These are phyloP conservation scores for Protomyces lactucae-debilis DNA, from an alignment of 1,139 yeast species.

Conservation along the genomic window DNA sequence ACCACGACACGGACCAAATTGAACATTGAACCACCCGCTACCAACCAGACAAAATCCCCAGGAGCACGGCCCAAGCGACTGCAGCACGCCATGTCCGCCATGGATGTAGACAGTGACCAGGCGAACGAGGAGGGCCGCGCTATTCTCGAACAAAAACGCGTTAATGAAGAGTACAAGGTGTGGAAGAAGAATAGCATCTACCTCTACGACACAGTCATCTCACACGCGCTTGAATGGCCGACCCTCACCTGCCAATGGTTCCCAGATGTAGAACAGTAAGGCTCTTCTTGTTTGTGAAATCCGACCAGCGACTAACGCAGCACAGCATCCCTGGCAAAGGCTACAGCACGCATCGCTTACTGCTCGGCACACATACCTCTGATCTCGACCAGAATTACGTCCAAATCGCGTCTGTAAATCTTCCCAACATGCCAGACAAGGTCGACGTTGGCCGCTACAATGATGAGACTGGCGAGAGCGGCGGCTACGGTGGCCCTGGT, in stretches of 20 bases:
- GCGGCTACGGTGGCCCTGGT: conserved; percentile 36
- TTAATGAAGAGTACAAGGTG: conserved; percentile 21
- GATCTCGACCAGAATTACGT: conserved; percentile 73
- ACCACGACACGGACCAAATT: too few relatives aligned
- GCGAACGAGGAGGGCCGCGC: conserved; percentile 15
- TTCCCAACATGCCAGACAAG: conserved; percentile 47
- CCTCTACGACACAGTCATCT: conserved; percentile 70
- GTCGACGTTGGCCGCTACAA: conserved; percentile 40
- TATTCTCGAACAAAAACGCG: conserved; percentile 6
- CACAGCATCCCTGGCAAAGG: conserved; percentile 32
- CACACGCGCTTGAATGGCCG: conserved; percentile 64
- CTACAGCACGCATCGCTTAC: conserved; percentile 42
- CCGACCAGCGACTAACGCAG: not conserved
- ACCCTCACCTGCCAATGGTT: conserved; percentile 45
- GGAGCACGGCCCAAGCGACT: too few relatives aligned
- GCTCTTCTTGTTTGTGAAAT: not conserved
- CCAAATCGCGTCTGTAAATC: conserved; percentile 65
- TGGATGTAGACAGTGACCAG: not conserved
- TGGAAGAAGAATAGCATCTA: conserved; percentile 97
- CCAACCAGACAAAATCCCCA: too few relatives aligned
- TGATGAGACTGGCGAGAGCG: conserved; percentile 36
- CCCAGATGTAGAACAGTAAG: conserved; percentile 41
- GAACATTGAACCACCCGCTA: too few relatives aligned
- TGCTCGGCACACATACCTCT: conserved; percentile 83
- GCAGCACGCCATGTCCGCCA: not conserved